phyloP scores from a whole-genome alignment of 108 stramenopile species.

The Cyclotella kingstonii region DNA sequence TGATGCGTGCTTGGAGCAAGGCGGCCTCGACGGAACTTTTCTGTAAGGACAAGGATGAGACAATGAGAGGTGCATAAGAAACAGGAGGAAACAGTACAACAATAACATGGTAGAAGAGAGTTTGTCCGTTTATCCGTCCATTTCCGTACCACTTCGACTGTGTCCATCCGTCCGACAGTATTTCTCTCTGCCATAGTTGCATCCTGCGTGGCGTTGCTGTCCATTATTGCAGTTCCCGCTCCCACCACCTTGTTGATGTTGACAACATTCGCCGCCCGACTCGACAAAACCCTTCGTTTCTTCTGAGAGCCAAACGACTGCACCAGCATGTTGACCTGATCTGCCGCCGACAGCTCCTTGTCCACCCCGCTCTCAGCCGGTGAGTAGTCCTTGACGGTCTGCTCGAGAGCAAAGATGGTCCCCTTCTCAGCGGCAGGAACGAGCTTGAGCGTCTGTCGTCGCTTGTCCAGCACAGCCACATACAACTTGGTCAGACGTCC shows the following conservation, averaged over 20 bases:
- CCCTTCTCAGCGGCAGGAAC: conserved; percentile 58
- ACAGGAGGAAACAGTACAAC: not conserved
- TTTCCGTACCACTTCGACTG: conserved; percentile 21
- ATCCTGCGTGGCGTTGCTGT: conserved; percentile 46
- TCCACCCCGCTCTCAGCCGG: conserved; percentile 15
- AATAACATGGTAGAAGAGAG: not conserved
- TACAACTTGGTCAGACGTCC: conserved; percentile 66
- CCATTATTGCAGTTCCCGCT: conserved; percentile 58
- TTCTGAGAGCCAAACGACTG: conserved; percentile 79
- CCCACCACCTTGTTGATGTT: conserved; percentile 74
- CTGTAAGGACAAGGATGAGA: conserved; percentile 2
- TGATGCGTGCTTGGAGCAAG: conserved; percentile 53
- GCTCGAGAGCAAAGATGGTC: conserved; percentile 68
- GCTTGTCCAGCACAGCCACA: conserved; percentile 67
- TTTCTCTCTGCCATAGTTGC: conserved; percentile 66
- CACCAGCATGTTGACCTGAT: conserved; percentile 53
- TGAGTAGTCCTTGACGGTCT: conserved; percentile 58
- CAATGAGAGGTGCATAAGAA: not conserved
- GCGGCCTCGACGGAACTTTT: conserved; percentile 45
- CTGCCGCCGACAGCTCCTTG: conserved; percentile 11
- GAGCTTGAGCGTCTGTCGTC: conserved; percentile 45
- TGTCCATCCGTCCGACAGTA: conserved; percentile 42
- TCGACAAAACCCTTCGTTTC: conserved; percentile 77
- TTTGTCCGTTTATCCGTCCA: not conserved
- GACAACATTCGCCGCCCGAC: conserved; percentile 77